Conservation (phyloP, 345 rosid genomes). For the Populus alba region DNA sequence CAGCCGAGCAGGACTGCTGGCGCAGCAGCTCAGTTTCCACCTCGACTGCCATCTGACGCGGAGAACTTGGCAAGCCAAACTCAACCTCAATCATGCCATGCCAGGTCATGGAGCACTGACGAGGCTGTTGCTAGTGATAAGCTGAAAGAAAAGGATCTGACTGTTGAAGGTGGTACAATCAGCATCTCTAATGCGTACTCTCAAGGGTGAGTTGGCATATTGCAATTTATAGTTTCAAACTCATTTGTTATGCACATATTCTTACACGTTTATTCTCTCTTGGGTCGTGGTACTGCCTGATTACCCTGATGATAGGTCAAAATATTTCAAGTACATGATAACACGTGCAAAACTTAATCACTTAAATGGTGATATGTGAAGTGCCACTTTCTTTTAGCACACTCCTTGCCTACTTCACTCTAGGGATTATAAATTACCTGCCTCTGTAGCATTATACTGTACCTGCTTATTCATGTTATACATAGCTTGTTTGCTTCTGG, state of each 20-base stretch:
- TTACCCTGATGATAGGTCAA: background rate
- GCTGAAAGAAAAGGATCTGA: conserved; percentile 48
- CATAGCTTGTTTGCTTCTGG: background rate
- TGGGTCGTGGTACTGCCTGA: background rate
- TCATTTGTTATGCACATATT: background rate
- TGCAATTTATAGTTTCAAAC: background rate
- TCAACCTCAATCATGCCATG: conserved; percentile 28
- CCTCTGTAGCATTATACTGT: background rate
- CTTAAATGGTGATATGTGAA: too few relatives aligned
- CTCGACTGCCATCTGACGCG: conserved; percentile 33
- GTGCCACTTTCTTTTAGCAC: too few relatives aligned
- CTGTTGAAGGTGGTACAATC: conserved; percentile 69
- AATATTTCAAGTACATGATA: background rate
- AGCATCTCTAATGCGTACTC: conserved; percentile 84
- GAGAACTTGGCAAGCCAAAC: conserved; percentile 37
- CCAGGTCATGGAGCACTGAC: conserved; percentile 28
- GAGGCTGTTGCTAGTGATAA: conserved; percentile 42
- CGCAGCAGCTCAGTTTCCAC: conserved; percentile 37
- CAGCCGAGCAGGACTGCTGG: conserved; percentile 48
- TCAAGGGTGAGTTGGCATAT: conserved; percentile 56
- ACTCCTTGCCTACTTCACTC: too few relatives aligned
- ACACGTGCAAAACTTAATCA: background rate
- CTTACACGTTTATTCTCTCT: background rate
- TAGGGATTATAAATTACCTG: background rate
- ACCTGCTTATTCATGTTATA: background rate